Evolutionary conservation across 192 early-diverging fungal species (phyloP).

Genomic region (Mortierella claussenii): DNA sequence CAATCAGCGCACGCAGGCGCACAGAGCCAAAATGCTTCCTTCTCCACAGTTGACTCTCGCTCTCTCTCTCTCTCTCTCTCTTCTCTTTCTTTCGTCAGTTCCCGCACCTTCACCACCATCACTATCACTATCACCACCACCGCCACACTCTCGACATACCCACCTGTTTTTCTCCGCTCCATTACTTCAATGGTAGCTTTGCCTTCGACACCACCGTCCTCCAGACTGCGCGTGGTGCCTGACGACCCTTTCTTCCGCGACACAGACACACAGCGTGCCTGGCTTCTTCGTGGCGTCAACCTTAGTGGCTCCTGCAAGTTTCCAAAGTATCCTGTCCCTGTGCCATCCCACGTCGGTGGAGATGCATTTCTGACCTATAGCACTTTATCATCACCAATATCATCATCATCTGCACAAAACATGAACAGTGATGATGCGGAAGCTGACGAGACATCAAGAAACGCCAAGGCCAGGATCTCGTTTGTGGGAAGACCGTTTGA

Average conservation of each 20-base stretch:
- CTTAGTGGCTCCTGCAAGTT: slow-evolving; percentile 66
- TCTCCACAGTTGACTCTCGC: slow-evolving; percentile 1
- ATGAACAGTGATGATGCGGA: neutral
- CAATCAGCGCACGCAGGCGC: neutral
- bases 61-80: neutral
- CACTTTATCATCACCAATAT: neutral
- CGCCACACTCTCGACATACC: neutral
- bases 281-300: slow-evolving; percentile 68
- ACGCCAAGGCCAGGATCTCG: slow-evolving; percentile 53
- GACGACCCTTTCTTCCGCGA: slow-evolving; percentile 32
- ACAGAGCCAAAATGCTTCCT: neutral
- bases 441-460: neutral
- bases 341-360: slow-evolving; percentile 34
- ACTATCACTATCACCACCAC: neutral
- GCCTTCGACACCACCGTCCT: slow-evolving; percentile 2
- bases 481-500: slow-evolving; percentile 82
- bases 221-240: slow-evolving; percentile 17
- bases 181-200: too few relatives aligned
- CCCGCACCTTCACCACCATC: neutral
- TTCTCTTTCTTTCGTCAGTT: neutral
- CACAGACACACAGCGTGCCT: slow-evolving; percentile 48
- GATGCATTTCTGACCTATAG: slow-evolving; percentile 15
- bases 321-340: slow-evolving; percentile 49
- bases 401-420: neutral
- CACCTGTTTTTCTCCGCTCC: neutral